Evolutionary conservation across 2,329 filamentous ascomycete genomes (phyloP).

Genomic region (Nannizziopsis arthrosporioides): DNA sequence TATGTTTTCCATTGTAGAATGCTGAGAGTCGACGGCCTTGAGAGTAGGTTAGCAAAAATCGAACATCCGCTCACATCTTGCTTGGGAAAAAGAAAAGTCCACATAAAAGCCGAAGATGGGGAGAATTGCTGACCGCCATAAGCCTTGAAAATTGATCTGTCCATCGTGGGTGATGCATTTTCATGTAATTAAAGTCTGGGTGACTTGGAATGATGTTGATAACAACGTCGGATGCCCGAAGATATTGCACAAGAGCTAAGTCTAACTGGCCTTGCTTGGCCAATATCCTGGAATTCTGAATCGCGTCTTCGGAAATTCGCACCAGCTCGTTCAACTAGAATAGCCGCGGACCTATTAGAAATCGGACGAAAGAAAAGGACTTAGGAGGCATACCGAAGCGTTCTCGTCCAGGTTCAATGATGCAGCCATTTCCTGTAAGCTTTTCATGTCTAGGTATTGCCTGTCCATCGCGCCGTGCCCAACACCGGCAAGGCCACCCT

Average conservation of each 20-base stretch:
- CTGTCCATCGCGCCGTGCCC: slow-evolving; percentile 14
- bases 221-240: slow-evolving; percentile 68
- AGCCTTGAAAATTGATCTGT: slow-evolving; percentile 40
- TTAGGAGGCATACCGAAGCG: slow-evolving; percentile 10
- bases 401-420: slow-evolving; percentile 12
- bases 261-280: slow-evolving; percentile 43
- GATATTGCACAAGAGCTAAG: slow-evolving; percentile 68
- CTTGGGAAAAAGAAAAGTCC: background rate
- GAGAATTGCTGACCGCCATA: slow-evolving; percentile 49
- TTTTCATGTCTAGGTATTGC: slow-evolving; percentile 34
- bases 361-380: background rate
- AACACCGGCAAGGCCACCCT: slow-evolving; percentile 6
- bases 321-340: slow-evolving; percentile 27
- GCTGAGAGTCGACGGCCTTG: slow-evolving; percentile 24
- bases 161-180: slow-evolving; percentile 41
- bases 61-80: background rate
- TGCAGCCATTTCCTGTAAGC: slow-evolving; percentile 22
- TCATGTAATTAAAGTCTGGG: slow-evolving; percentile 57
- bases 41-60: slow-evolving; percentile 6
- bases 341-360: background rate
- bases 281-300: slow-evolving; percentile 25
- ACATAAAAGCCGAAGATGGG: slow-evolving; percentile 17
- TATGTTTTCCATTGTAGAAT: slow-evolving; percentile 32
- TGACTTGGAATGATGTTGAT: slow-evolving; percentile 66
- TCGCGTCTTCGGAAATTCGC: slow-evolving; percentile 26